phyloP scores from a whole-genome alignment of 768 basidiomycete genomes.

The Terana coerulea region DNA sequence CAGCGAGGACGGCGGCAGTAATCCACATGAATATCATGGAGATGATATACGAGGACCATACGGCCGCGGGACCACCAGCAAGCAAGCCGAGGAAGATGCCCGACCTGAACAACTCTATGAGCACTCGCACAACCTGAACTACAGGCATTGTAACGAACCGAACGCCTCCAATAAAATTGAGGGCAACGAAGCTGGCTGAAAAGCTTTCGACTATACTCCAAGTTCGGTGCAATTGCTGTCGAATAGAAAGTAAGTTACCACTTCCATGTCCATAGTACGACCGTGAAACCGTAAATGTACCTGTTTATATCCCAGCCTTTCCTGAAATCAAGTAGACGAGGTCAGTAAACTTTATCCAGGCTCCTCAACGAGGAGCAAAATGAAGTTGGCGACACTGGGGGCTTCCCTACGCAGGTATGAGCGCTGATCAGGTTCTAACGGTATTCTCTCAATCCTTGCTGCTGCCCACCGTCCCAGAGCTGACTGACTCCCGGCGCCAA shows the following conservation, averaged over 20 bases:
- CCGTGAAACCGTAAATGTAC: conserved; percentile 31
- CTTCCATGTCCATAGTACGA: background rate
- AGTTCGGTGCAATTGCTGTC: conserved; percentile 85
- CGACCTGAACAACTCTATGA: conserved; percentile 42
- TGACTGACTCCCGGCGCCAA: conserved; percentile 19
- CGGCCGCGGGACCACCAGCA: conserved; percentile 83
- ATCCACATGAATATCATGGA: conserved; percentile 87
- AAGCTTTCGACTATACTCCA: conserved; percentile 86
- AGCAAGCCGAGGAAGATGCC: conserved; percentile 76
- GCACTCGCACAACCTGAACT: background rate
- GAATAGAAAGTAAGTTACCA: conserved; percentile 4
- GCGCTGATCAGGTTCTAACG: conserved; percentile 97
- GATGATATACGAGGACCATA: conserved; percentile 84
- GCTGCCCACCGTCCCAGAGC: conserved; percentile 28
- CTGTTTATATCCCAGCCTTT: conserved; percentile 76
- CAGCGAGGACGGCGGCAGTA: conserved; percentile 82
- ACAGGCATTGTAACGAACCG: conserved; percentile 41
- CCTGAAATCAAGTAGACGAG: conserved; percentile 39
- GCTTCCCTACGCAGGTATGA: conserved; percentile 98
- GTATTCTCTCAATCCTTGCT: conserved; percentile 90
- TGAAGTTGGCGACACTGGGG: conserved; percentile 60
- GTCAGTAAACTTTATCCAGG: conserved; percentile 47
- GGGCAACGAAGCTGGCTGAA: conserved; percentile 82
- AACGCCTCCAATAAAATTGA: conserved; percentile 88
- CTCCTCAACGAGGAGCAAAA: conserved; percentile 39